phyloP scores from a whole-genome alignment of 2,329 filamentous ascomycete species.

The Trichoderma semiorbis region DNA sequence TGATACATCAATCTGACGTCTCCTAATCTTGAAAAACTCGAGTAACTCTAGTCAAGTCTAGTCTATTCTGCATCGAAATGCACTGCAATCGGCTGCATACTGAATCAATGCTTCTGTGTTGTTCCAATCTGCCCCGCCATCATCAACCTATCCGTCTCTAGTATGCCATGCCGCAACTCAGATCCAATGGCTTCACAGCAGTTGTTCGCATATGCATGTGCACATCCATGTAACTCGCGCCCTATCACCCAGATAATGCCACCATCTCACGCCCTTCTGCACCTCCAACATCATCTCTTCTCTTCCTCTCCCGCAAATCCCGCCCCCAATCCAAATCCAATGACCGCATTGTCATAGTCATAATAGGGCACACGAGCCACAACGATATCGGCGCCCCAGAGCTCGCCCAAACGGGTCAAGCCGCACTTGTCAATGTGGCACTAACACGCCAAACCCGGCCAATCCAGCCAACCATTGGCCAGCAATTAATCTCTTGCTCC shows the following conservation, averaged over 20 bases:
- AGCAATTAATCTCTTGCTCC: constrained; percentile 3
- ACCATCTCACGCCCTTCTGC: not conserved
- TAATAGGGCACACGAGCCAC: constrained; percentile 8
- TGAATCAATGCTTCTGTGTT: not conserved
- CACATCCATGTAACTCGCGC: not conserved
- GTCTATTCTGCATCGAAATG: not conserved
- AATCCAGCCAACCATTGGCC: constrained; percentile 5
- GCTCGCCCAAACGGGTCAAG: constrained; percentile 8
- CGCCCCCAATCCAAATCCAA: not conserved
- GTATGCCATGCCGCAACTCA: not conserved
- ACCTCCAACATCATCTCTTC: not conserved
- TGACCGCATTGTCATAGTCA: not conserved
- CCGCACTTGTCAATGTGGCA: not conserved
- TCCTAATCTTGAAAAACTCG: not conserved
- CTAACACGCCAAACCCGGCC: not conserved
- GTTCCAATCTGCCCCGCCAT: not conserved
- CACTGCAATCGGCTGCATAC: not conserved
- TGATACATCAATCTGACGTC: not conserved
- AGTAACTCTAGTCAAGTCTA: not conserved
- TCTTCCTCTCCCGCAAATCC: not conserved
- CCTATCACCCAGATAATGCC: not conserved
- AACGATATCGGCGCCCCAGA: constrained; percentile 17
- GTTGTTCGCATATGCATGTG: not conserved
- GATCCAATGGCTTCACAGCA: too few relatives aligned
- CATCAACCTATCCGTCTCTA: not conserved